Percentiles rank a stretch among this genome's conserved stretches.
phyloP scores from a whole-genome alignment of 169 alveolate species.

The Eimeria tenella region DNA sequence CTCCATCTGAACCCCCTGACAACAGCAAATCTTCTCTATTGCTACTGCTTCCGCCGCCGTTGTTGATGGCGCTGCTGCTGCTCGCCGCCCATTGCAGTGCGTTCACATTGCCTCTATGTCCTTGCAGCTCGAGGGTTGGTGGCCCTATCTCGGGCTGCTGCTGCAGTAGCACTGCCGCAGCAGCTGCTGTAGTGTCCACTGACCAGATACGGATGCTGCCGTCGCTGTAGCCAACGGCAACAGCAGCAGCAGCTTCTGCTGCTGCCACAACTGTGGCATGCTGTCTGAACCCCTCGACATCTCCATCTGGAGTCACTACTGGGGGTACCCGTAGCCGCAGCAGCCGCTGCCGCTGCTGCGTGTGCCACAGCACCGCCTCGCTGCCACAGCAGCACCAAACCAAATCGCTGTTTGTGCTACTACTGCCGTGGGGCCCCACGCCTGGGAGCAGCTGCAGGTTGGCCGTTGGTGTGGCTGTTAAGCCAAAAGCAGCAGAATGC shows the following conservation, averaged over 20 bases:
- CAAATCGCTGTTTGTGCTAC: constrained; percentile 1
- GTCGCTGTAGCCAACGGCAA: constrained; percentile 65
- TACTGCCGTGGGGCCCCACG: background rate
- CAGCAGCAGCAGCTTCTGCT: constrained; percentile 40
- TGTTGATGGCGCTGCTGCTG: constrained; percentile 21
- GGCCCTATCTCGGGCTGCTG: constrained; percentile 15
- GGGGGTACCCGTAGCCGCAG: background rate
- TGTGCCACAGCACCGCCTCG: constrained; percentile 44
- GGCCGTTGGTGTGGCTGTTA: constrained; percentile 85
- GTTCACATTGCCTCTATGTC: constrained; percentile 85
- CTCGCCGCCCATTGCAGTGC: constrained; percentile 63
- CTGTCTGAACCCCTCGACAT: constrained; percentile 38
- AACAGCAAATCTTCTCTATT: constrained; percentile 80
- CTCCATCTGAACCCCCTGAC: constrained; percentile 91
- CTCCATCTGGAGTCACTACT: constrained; percentile 11
- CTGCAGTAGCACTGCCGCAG: constrained; percentile 44
- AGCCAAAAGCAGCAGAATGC: constrained; percentile 88
- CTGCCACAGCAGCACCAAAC: constrained; percentile 70
- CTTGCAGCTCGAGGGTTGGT: constrained; percentile 83
- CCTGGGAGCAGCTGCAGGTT: constrained; percentile 80
- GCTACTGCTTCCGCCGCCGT: constrained; percentile 51
- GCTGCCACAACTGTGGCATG: background rate
- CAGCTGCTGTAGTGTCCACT: constrained; percentile 10
- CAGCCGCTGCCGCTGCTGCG: constrained; percentile 34
- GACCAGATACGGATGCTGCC: constrained; percentile 30